A percentile compares a stretch with the other conserved stretches of the same genome.
Conservation (phyloP, 352 stramenopile species). For the Globisporangium ultimum region DNA sequence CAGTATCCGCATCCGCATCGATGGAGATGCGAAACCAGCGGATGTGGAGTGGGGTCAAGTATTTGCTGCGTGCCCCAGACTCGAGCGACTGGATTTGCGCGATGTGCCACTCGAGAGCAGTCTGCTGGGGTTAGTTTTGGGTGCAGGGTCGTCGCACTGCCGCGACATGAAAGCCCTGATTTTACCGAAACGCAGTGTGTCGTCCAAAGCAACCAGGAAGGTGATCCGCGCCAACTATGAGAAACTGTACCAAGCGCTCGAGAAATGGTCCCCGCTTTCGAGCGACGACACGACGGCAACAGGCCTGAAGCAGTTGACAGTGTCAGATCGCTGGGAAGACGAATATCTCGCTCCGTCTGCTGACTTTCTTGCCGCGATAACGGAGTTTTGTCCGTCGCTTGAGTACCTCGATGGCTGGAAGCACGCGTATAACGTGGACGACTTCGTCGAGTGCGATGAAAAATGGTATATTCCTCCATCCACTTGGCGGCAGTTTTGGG, state of each 20-base stretch:
- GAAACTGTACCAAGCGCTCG: constrained; percentile 16
- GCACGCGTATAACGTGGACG: constrained; percentile 10
- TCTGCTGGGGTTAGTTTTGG: constrained; percentile 8
- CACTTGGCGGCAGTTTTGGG: constrained; percentile 8
- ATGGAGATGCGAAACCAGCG: not conserved
- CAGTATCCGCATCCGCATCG: constrained; percentile 3
- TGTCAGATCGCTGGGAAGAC: constrained; percentile 16
- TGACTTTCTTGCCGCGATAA: constrained; percentile 11
- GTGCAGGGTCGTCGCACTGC: constrained; percentile 9
- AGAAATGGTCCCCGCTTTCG: constrained; percentile 6
- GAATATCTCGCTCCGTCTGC: constrained; percentile 4
- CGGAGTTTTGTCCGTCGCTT: constrained; percentile 14
- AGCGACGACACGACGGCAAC: not conserved
- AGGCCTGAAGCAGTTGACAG: constrained; percentile 19
- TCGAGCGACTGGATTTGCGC: constrained; percentile 22
- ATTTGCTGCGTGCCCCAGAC: constrained; percentile 6
- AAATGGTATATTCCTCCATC: constrained; percentile 11
- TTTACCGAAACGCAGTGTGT: constrained; percentile 12
- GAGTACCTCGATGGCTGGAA: constrained; percentile 31
- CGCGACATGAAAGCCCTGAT: constrained; percentile 14
- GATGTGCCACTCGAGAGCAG: constrained; percentile 18
- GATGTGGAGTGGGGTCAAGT: constrained; percentile 18
- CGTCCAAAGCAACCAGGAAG: constrained; percentile 1
- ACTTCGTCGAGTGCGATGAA: constrained; percentile 20
- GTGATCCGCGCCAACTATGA: constrained; percentile 2